Conservation (phyloP, 805 yeast genomes). For the Wickerhamiella qilinensis region DNA sequence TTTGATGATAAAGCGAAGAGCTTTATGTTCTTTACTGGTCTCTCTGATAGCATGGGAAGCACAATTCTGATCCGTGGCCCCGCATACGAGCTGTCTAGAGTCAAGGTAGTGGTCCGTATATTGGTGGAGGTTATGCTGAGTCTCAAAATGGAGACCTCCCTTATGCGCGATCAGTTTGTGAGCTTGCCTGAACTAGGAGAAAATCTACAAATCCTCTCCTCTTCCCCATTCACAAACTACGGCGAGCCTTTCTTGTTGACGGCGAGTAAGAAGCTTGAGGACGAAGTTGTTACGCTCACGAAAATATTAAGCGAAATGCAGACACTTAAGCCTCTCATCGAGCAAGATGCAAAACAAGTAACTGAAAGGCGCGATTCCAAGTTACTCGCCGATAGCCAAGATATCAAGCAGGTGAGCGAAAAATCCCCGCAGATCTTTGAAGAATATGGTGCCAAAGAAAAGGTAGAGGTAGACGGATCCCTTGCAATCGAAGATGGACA, state of each 20-base stretch:
- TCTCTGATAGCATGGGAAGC: constrained; percentile 57
- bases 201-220: constrained; percentile 41
- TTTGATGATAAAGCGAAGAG: constrained; percentile 40
- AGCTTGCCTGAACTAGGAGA: constrained; percentile 22
- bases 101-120: constrained; percentile 68
- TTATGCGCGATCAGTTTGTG: constrained; percentile 55
- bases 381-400: background rate
- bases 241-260: constrained; percentile 48
- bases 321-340: background rate
- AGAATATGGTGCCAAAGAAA: background rate
- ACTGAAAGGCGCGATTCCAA: background rate
- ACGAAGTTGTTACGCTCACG: constrained; percentile 14
- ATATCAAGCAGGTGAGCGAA: background rate
- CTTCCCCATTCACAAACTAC: constrained; percentile 73
- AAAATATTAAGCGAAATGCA: constrained; percentile 6
- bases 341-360: background rate
- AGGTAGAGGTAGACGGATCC: background rate
- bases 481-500: background rate
- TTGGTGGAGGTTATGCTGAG: constrained; percentile 68
- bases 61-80: constrained; percentile 74
- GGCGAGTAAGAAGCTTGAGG: constrained; percentile 40
- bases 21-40: constrained; percentile 65
- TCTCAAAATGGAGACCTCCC: constrained; percentile 59
- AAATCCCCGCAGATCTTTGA: background rate
- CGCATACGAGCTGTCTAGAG: constrained; percentile 40